Conservation (phyloP, 2,329 filamentous ascomycete genomes). For the Ophiostoma novo-ulmi region DNA sequence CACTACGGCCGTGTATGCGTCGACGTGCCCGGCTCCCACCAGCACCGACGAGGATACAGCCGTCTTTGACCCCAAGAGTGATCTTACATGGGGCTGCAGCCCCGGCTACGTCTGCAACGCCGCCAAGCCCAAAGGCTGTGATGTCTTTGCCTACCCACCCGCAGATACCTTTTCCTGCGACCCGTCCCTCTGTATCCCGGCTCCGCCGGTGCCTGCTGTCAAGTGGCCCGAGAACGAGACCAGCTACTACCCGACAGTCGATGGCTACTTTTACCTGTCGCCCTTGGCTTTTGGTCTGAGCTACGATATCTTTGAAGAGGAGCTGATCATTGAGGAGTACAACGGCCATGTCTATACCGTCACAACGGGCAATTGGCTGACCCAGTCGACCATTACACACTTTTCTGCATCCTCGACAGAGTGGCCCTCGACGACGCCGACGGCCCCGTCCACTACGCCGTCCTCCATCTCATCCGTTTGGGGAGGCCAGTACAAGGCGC, state of each 20-base stretch:
- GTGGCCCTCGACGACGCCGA: neutral
- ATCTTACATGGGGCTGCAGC: conserved; percentile 50
- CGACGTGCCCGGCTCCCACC: conserved; percentile 44
- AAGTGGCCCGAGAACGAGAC: conserved; percentile 45
- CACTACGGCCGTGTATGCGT: conserved; percentile 30
- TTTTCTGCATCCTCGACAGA: conserved; percentile 33
- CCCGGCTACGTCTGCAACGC: conserved; percentile 51
- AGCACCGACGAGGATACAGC: conserved; percentile 25
- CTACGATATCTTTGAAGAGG: conserved; percentile 55
- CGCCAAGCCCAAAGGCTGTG: conserved; percentile 46
- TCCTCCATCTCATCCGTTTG: neutral
- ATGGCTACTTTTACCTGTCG: conserved; percentile 61
- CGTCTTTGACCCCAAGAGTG: conserved; percentile 36
- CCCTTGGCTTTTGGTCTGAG: conserved; percentile 58
- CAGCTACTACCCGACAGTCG: conserved; percentile 47
- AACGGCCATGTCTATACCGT: conserved; percentile 38
- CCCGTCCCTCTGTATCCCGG: conserved; percentile 40
- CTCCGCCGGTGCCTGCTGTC: conserved; percentile 37
- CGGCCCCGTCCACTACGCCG: conserved; percentile 15
- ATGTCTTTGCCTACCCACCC: conserved; percentile 48
- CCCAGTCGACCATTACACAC: conserved; percentile 46
- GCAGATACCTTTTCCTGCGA: conserved; percentile 44
- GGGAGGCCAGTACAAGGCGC: neutral
- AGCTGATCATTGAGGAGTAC: conserved; percentile 37
- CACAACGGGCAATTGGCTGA: conserved; percentile 52